These are phyloP conservation scores for Lactarius sp. DNA, from an alignment of 768 basidiomycete species.

Conservation along the genomic window DNA sequence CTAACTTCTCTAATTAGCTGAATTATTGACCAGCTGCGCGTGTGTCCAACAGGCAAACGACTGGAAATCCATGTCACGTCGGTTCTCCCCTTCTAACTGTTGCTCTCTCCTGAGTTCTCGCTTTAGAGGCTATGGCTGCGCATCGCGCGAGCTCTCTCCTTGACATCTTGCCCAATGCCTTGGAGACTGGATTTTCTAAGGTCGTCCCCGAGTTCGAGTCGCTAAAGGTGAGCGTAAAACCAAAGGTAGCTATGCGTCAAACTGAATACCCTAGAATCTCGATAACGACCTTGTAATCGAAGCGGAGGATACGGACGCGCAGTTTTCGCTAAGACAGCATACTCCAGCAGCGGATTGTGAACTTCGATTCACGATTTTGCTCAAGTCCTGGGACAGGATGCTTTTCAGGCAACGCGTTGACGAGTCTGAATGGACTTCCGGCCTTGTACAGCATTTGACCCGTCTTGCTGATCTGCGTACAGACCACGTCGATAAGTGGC, in stretches of 20 bases:
- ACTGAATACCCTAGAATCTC: too few relatives aligned
- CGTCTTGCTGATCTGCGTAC: conserved; percentile 41
- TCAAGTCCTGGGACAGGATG: conserved; percentile 33
- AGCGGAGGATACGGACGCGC: too few relatives aligned
- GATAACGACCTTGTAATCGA: too few relatives aligned
- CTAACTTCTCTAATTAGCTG: neutral
- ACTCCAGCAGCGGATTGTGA: conserved; percentile 29
- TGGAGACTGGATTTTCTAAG: conserved; percentile 45
- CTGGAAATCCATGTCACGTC: conserved; percentile 38
- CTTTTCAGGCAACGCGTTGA: conserved; percentile 32
- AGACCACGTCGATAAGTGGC: conserved; percentile 27
- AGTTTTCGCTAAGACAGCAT: neutral
- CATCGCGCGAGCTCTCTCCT: conserved; percentile 32
- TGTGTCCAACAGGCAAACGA: conserved; percentile 47
- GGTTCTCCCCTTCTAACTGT: neutral
- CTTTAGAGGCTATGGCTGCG: conserved; percentile 36
- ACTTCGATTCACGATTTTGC: conserved; percentile 27
- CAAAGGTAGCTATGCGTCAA: too few relatives aligned
- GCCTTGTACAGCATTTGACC: conserved; percentile 39
- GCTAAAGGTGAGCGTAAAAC: conserved; percentile 25
- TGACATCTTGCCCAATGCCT: conserved; percentile 42
- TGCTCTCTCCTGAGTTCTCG: neutral
- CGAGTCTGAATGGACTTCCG: conserved; percentile 42
- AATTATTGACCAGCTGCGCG: neutral
- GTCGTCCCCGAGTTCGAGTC: conserved; percentile 42